Percentiles rank a stretch among this genome's conserved stretches.
phyloP scores from a whole-genome alignment of 805 yeast species.

The Candida insectorum region DNA sequence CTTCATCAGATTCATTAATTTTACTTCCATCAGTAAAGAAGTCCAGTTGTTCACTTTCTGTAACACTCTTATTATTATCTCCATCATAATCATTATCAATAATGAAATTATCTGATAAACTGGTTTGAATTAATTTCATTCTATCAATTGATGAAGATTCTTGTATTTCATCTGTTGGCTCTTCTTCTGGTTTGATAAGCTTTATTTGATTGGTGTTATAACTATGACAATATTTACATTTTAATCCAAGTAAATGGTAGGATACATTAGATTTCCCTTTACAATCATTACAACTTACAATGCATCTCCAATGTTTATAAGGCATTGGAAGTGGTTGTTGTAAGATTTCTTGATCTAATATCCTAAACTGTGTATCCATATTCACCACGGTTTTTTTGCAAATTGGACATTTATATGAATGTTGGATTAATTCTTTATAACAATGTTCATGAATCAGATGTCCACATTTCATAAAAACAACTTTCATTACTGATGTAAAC shows the following conservation, averaged over 20 bases:
- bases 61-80: slow-evolving; percentile 13
- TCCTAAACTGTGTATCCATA: slow-evolving; percentile 85
- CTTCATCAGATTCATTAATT: slow-evolving; percentile 6
- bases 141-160: slow-evolving; percentile 11
- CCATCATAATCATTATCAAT: slow-evolving; percentile 33
- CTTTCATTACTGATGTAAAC: slow-evolving; percentile 77
- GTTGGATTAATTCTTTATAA: slow-evolving; percentile 75
- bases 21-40: slow-evolving; percentile 19
- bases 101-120: slow-evolving; percentile 33
- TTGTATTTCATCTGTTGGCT: slow-evolving; percentile 23
- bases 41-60: slow-evolving; percentile 19
- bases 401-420: slow-evolving; percentile 86
- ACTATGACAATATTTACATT: slow-evolving; percentile 82
- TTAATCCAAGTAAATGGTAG: slow-evolving; percentile 83
- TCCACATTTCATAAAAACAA: slow-evolving; percentile 91
- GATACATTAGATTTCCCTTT: slow-evolving; percentile 71
- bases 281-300: slow-evolving; percentile 83
- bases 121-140: slow-evolving; percentile 33
- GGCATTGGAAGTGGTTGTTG: slow-evolving; percentile 80
- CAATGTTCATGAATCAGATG: slow-evolving; percentile 90
- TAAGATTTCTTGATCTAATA: slow-evolving; percentile 77
- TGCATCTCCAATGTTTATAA: slow-evolving; percentile 68
- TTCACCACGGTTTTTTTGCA: slow-evolving; percentile 82
- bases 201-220: slow-evolving; percentile 79
- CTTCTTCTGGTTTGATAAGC: slow-evolving; percentile 62